Conservation (phyloP, 176 grass and related monocot species). For the Zoysia pacifica region DNA sequence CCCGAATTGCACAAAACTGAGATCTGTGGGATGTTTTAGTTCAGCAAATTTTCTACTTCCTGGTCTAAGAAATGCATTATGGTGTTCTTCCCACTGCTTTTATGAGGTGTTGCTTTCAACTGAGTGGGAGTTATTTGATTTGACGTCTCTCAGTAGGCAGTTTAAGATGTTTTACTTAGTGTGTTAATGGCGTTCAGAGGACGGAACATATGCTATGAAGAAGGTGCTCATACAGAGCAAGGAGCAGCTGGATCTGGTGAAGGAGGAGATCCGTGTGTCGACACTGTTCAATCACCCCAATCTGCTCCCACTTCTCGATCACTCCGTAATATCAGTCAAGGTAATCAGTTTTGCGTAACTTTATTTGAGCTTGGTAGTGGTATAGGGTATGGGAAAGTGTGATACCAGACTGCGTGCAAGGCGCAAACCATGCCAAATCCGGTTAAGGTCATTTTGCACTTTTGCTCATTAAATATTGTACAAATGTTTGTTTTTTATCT, state of each 20-base stretch:
- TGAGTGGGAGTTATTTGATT: neutral
- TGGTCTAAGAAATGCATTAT: neutral
- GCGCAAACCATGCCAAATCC: constrained; percentile 15
- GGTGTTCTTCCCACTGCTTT: neutral
- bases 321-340: constrained; percentile 79
- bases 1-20: neutral
- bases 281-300: constrained; percentile 84
- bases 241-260: constrained; percentile 91
- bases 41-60: neutral
- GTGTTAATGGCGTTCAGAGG: constrained; percentile 50
- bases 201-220: constrained; percentile 89
- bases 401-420: neutral
- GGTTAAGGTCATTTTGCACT: neutral
- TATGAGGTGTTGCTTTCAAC: neutral
- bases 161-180: neutral
- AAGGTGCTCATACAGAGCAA: constrained; percentile 90
- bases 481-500: neutral
- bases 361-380: neutral
- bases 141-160: neutral
- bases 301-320: constrained; percentile 86
- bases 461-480: neutral
- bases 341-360: constrained; percentile 31
- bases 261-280: constrained; percentile 84
- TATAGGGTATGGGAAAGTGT: neutral
- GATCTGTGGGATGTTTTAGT: neutral